Percentiles rank a stretch among this genome's conserved stretches.
Evolutionary conservation across 192 early-diverging fungal genomes (phyloP).

Genomic region (Gonapodya sp.): DNA sequence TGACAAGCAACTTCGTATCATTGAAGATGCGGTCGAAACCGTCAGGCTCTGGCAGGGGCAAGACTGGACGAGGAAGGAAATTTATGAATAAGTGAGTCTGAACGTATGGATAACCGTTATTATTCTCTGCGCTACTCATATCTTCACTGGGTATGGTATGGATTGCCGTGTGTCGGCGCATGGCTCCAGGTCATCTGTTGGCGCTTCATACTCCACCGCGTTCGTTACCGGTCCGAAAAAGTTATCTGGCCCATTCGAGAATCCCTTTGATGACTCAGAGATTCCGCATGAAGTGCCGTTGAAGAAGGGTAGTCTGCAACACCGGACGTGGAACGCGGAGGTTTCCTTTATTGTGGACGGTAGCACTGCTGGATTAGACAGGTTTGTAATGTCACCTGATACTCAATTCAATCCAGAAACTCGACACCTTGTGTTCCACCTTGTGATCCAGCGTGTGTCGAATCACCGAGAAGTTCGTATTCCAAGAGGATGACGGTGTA

Average conservation of each 20-base stretch:
- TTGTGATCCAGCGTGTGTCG: too few species aligned
- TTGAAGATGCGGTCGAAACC: not conserved
- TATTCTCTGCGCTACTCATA: too few species aligned
- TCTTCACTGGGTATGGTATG: too few species aligned
- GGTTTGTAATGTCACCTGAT: too few species aligned
- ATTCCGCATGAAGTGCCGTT: too few species aligned
- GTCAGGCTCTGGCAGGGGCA: not conserved
- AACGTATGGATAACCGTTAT: not conserved
- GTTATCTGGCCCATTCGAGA: not conserved
- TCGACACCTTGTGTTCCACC: too few species aligned
- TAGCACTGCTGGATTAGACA: too few species aligned
- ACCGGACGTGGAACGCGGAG: not conserved
- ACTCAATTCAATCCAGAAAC: too few species aligned
- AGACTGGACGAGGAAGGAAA: not conserved
- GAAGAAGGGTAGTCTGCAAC: too few species aligned
- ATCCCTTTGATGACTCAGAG: not conserved
- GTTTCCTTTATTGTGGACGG: not conserved
- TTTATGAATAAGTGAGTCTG: not conserved
- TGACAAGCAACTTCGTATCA: not conserved
- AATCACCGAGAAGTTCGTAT: too few species aligned
- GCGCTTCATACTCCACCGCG: not conserved
- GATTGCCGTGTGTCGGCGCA: too few species aligned
- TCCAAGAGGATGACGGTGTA: too few species aligned
- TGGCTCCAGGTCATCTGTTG: not conserved
- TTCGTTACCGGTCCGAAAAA: not conserved